Percentiles rank a stretch among this genome's conserved stretches.
Conservation (phyloP, 176 grass and related monocot species). For the Carex pumila region DNA sequence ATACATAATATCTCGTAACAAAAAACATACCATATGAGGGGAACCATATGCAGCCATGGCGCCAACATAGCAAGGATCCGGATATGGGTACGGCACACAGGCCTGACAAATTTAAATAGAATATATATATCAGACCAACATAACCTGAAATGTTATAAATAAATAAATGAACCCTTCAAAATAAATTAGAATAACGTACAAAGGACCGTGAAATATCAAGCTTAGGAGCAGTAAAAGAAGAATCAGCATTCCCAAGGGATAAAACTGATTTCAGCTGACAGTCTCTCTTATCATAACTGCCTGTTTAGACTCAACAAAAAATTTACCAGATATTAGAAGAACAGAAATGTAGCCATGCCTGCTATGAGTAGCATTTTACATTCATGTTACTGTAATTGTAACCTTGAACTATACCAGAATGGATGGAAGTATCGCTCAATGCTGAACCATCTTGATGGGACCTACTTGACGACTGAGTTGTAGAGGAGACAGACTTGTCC, state of each 20-base stretch:
- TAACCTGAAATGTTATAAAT: constrained; percentile 15
- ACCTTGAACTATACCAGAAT: constrained; percentile 8
- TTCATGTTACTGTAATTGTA: background rate
- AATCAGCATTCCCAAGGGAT: constrained; percentile 48
- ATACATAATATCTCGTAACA: background rate
- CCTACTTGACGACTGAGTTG: constrained; percentile 47
- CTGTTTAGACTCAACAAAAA: constrained; percentile 28
- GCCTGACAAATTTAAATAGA: constrained; percentile 36
- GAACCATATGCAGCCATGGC: constrained; percentile 47
- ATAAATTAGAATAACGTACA: constrained; percentile 37
- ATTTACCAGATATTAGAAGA: constrained; percentile 1
- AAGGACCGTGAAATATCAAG: constrained; percentile 51
- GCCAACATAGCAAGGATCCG: constrained; percentile 53
- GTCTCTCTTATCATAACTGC: constrained; percentile 44
- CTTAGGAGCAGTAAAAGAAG: constrained; percentile 38
- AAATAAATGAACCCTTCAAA: constrained; percentile 15
- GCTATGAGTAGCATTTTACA: background rate
- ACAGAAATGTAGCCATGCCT: background rate
- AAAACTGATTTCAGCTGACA: constrained; percentile 68
- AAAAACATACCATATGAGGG: constrained; percentile 47
- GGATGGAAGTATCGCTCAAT: constrained; percentile 45
- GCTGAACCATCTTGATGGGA: constrained; percentile 58
- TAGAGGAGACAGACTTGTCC: constrained; percentile 41
- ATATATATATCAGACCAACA: constrained; percentile 19
- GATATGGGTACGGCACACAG: constrained; percentile 63